Base-by-base conservation (phyloP, 768 basidiomycete species). In the Trametes coccinea region DNA sequence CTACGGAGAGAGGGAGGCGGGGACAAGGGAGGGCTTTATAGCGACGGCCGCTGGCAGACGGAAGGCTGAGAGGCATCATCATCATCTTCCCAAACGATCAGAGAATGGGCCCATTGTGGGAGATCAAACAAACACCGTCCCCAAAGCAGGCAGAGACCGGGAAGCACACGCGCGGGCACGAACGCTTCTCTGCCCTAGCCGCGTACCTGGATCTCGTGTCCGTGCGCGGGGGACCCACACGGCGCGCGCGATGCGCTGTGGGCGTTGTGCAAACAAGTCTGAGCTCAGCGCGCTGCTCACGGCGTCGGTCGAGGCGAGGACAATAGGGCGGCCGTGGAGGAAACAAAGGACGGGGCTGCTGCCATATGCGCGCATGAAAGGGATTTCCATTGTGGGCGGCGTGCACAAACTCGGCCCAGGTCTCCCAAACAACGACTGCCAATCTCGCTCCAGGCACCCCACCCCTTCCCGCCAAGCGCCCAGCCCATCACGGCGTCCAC, bases 351-450 rank as follows among this genome's bases (percentile, higher is more conserved):
- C 52, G 48, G 48, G 54, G 5, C 37, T 41, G 29, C 39, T 27
- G 49, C 49, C 58, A 30, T 10, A 57, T 13, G 41, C 11, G 56
- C 40, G 65, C 47, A 7, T 68, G 67, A 72, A 72, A 69, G 71
- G 71, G 69, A 71, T 4, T 9, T 8, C 71, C 69, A 62, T 70
- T 67, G 51, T 51, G 30, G 62, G 63, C 44, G n/a, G 37, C 11
- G 17, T 43, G 39, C 5, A 31, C 49, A 59, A 58, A 64, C 59
- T 54, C 56, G 34, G 31, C 40, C 48, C 34, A 27, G 48, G 41
- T 13, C 13, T 27, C 50, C 30, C 62, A 59, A 64, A 67, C 63
- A 62, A 63, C 62, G 34, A 48, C 54, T 61, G 37, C 60, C 60
- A 31, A 41, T 61, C 49, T 50, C n/a, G 59, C 49, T 16, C 33